phyloP scores from a whole-genome alignment of 345 rosid species.

The Populus ilicifolia region DNA sequence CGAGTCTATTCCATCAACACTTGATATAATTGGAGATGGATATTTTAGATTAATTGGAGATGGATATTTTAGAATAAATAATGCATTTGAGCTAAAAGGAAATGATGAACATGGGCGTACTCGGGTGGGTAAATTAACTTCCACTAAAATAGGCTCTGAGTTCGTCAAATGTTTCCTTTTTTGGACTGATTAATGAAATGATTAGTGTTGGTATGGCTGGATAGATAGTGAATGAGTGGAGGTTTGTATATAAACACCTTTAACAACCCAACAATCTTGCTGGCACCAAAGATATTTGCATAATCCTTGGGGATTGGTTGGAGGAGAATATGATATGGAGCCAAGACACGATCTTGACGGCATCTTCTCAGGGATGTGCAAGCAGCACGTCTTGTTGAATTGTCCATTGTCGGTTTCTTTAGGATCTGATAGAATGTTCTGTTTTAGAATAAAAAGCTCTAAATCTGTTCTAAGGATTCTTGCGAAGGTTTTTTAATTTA shows the following conservation, averaged over 20 bases:
- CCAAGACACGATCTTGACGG: constrained; percentile 24
- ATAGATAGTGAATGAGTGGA: no score
- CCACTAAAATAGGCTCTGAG: not conserved
- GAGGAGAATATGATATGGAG: constrained; percentile 31
- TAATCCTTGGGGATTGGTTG: constrained; percentile 23
- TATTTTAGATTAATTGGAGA: no score
- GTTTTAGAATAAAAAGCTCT: not conserved
- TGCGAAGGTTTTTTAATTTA: not conserved
- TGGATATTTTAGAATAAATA: no score
- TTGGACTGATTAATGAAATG: not conserved
- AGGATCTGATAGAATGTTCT: not conserved
- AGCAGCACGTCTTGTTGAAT: constrained; percentile 28
- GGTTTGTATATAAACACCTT: constrained; percentile 6
- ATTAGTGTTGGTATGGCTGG: not conserved
- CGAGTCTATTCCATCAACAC: no score
- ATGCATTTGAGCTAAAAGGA: not conserved
- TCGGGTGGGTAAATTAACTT: not conserved
- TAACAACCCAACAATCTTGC: constrained; percentile 31
- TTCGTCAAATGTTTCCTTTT: not conserved
- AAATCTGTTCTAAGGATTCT: not conserved
- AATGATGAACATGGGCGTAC: not conserved
- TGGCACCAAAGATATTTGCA: constrained; percentile 29
- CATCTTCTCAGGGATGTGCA: constrained; percentile 32
- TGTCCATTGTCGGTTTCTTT: not conserved
- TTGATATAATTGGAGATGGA: no score